Percentiles rank a stretch among this genome's conserved stretches.
Conservation (phyloP, 495 filamentous ascomycete genomes). For the Tuber magnatum region DNA sequence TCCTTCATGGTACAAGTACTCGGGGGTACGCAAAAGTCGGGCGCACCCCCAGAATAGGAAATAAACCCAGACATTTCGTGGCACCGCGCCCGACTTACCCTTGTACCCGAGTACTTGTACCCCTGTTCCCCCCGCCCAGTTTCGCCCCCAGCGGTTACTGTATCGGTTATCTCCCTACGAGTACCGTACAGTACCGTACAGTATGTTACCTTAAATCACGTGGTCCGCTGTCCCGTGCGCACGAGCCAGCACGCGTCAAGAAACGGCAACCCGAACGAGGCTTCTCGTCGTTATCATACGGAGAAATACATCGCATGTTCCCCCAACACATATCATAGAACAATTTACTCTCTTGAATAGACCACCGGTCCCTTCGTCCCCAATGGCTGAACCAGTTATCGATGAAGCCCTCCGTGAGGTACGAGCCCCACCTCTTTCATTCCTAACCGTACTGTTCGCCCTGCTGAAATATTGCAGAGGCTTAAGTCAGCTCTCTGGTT, state of each 20-base stretch:
- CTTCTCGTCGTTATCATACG: not conserved
- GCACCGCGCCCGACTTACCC: no score
- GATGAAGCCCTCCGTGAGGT: constrained; percentile 39
- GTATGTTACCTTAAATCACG: no score
- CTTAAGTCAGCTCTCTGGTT: constrained; percentile 95
- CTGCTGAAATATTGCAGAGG: constrained; percentile 49
- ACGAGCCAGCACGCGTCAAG: not conserved
- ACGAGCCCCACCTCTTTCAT: not conserved
- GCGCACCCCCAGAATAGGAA: no score
- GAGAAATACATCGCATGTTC: not conserved
- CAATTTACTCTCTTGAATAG: not conserved
- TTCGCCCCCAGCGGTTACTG: no score
- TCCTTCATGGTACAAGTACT: no score
- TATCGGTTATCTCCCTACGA: no score
- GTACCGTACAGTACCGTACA: no score
- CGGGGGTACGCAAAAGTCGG: no score
- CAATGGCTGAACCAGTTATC: constrained; percentile 35
- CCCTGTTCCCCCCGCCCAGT: no score
- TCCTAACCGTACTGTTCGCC: not conserved
- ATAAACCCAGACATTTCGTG: no score
- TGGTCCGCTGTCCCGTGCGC: not conserved
- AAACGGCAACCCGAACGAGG: not conserved
- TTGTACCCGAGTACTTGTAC: no score
- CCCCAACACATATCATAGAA: not conserved
- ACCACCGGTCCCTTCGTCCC: not conserved